phyloP scores from a whole-genome alignment of 768 basidiomycete genomes.

The Terana coerulea region DNA sequence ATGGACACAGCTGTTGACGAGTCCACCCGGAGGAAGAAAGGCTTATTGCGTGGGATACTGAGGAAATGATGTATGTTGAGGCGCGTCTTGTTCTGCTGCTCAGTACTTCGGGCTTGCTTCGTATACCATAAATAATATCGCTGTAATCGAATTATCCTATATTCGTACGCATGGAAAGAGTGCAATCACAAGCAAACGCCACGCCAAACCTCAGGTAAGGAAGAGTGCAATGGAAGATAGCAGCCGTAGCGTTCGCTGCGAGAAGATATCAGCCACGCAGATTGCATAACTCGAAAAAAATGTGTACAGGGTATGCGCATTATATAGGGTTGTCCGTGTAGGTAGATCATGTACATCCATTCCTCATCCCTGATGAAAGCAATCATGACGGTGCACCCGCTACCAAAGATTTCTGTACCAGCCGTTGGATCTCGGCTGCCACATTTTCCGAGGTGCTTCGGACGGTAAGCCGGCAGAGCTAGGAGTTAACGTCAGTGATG shows the following conservation, averaged over 20 bases:
- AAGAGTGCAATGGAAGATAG: no score
- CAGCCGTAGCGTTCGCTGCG: no score
- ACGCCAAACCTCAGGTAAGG: no score
- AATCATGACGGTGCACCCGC: slow-evolving; percentile 20
- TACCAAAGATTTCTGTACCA: slow-evolving; percentile 38
- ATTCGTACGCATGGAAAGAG: no score
- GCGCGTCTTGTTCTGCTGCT: no score
- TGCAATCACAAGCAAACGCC: no score
- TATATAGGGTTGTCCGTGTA: slow-evolving; percentile 1
- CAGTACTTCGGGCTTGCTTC: no score
- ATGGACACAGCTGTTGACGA: slow-evolving; percentile 3
- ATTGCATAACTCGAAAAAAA: background rate
- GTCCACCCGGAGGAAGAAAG: slow-evolving; percentile 24
- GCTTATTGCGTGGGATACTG: slow-evolving; percentile 39
- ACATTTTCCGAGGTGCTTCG: slow-evolving; percentile 95
- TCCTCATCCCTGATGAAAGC: background rate
- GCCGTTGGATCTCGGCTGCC: slow-evolving; percentile 61
- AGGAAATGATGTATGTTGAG: slow-evolving; percentile 33
- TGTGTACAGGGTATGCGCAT: slow-evolving; percentile 5
- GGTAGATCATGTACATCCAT: slow-evolving; percentile 6
- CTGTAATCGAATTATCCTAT: no score
- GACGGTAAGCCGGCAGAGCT: slow-evolving; percentile 92
- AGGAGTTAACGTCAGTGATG: no score
- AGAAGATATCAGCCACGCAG: no score
- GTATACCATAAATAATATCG: no score